Percentiles rank a stretch among this genome's conserved stretches.
phyloP scores from a whole-genome alignment of 2,329 filamentous ascomycete genomes.

The Rosellinia necatrix region DNA sequence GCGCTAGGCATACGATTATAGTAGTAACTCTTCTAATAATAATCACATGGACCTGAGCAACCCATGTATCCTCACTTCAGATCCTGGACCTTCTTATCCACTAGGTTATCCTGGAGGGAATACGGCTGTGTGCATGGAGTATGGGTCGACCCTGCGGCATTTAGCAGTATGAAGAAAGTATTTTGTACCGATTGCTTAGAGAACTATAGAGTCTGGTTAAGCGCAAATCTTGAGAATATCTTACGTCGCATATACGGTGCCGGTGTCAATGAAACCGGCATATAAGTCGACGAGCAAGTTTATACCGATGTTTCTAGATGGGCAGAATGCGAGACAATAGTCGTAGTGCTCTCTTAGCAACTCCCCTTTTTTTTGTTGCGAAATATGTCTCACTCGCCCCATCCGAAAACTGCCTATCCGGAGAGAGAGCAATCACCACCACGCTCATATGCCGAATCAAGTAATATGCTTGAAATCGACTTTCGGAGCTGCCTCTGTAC shows the following conservation, averaged over 20 bases:
- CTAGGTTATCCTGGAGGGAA: constrained; percentile 10
- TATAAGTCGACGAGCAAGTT: no score
- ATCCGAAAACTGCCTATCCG: no score
- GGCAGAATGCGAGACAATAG: no score
- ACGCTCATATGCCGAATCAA: neutral
- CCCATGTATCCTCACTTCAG: constrained; percentile 4
- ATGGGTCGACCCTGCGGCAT: constrained; percentile 1
- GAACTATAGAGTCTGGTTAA: neutral
- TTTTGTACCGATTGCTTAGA: no score
- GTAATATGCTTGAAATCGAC: neutral
- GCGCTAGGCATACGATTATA: neutral
- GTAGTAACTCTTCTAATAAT: constrained; percentile 22
- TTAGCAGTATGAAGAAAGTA: no score
- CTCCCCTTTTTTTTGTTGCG: no score
- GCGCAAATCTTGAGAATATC: no score
- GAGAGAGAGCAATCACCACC: neutral
- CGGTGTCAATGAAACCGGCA: no score
- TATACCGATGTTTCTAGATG: no score
- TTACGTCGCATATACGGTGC: no score
- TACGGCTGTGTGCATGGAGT: neutral
- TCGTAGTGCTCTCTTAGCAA: no score
- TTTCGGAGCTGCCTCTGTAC: constrained; percentile 21
- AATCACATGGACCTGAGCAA: constrained; percentile 5
- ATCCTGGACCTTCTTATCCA: neutral
- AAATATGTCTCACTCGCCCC: no score